Evolutionary conservation across 139 green algal genomes (phyloP).

Genomic region (Eudorina sp.): DNA sequence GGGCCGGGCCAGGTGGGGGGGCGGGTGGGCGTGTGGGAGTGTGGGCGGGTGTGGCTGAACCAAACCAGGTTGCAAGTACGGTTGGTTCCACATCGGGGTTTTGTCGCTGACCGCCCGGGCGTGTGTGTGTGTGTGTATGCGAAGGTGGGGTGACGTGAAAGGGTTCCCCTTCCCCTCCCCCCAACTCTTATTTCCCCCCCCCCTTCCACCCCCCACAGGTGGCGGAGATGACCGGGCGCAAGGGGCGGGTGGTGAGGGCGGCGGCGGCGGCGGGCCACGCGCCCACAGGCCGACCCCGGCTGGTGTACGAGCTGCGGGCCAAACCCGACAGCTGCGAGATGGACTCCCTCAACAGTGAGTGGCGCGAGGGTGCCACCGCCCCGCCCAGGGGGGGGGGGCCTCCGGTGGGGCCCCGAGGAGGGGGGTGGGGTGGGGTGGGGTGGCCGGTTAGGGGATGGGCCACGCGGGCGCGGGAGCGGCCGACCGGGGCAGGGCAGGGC

Average conservation of each 20-base stretch:
- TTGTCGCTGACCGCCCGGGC: no score
- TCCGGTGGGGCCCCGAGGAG: background rate
- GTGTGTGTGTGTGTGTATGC: background rate
- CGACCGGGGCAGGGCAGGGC: no score
- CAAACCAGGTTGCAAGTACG: background rate
- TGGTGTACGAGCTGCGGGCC: constrained; percentile 77
- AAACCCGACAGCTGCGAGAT: constrained; percentile 81
- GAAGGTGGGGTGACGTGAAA: background rate
- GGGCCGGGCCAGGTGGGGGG: constrained; percentile 69
- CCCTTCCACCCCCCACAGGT: constrained; percentile 43
- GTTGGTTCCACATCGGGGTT: no score
- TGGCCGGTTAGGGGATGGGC: no score
- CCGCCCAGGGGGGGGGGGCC: background rate
- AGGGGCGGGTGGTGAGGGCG: constrained; percentile 71
- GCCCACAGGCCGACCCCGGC: background rate
- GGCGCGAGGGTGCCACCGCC: no score
- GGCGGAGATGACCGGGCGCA: constrained; percentile 90
- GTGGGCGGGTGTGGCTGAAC: background rate
- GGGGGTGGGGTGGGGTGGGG: background rate
- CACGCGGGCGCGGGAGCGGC: no score
- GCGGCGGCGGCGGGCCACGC: background rate
- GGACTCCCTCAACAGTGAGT: constrained; percentile 88
- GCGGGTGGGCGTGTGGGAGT: constrained; percentile 35
- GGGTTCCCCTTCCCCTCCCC: background rate
- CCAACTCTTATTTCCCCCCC: background rate